phyloP scores from a whole-genome alignment of 805 yeast species.

The Brettanomyces naardenensis region DNA sequence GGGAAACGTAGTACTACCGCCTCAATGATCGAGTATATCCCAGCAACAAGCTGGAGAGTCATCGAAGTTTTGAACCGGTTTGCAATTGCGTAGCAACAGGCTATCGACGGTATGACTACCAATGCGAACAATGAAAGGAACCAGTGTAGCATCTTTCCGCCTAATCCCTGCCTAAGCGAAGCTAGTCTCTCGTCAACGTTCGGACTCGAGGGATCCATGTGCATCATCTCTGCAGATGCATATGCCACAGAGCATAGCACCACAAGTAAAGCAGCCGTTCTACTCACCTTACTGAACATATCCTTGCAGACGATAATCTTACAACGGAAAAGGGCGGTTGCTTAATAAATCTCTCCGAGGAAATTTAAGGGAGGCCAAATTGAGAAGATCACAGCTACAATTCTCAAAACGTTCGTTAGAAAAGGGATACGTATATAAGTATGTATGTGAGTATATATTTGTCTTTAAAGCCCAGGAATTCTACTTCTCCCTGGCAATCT shows the following conservation, averaged over 20 bases:
- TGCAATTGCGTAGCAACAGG: conserved; percentile 49
- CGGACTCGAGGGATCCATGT: conserved; percentile 14
- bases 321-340: no score
- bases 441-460: no score
- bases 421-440: no score
- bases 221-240: conserved; percentile 7
- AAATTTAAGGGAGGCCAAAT: no score
- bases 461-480: no score
- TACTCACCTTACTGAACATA: no score
- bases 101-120: conserved; percentile 48
- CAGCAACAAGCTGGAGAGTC: conserved; percentile 36
- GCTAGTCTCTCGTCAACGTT: conserved; percentile 10
- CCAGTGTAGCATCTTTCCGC: conserved; percentile 61
- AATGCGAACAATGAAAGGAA: conserved; percentile 37
- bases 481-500: no score
- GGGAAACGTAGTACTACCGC: conserved; percentile 52
- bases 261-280: neutral
- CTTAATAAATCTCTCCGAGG: no score
- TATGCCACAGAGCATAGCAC: neutral
- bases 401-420: no score
- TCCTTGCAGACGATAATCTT: no score
- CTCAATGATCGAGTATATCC: conserved; percentile 48
- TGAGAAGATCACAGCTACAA: no score
- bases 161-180: conserved; percentile 12
- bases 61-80: conserved; percentile 37